A percentile compares a stretch with the other conserved stretches of the same genome.
Conservation (phyloP, 1,284 basidiomycete genomes). For the Irpex sp. region DNA sequence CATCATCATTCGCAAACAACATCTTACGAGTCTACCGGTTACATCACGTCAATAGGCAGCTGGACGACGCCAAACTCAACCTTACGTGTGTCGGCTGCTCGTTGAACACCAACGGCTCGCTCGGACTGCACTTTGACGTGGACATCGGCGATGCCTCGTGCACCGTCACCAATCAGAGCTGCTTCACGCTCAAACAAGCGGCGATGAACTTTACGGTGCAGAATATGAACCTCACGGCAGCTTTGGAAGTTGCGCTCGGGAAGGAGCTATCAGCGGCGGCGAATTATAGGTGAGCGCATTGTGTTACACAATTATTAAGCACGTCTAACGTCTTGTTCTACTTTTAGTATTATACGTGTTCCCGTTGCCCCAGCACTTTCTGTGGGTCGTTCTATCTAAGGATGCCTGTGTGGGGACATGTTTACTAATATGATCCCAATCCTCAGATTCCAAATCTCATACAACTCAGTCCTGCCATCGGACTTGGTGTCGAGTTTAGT, state of each 20-base stretch:
- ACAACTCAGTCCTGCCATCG: constrained; percentile 8
- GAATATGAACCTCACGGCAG: constrained; percentile 5
- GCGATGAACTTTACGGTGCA: constrained; percentile 10
- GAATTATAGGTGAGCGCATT: constrained; percentile 3
- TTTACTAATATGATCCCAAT: not conserved
- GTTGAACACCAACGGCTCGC: constrained; percentile 1
- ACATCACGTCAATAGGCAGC: not conserved
- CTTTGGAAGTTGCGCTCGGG: constrained; percentile 8
- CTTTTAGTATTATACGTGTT: not conserved
- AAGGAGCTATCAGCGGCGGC: not conserved
- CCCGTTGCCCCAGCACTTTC: not conserved
- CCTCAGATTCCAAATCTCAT: constrained; percentile 7
- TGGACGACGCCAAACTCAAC: not conserved
- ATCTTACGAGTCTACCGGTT: not conserved
- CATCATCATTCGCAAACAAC: not conserved
- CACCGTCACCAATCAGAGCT: not conserved
- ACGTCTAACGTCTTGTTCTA: not conserved
- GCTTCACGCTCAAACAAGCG: constrained; percentile 7
- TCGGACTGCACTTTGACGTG: constrained; percentile 6
- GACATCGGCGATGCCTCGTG: constrained; percentile 5
- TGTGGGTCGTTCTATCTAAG: not conserved
- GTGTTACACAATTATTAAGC: not conserved
- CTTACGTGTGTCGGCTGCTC: constrained; percentile 5
- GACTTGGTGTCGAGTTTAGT: constrained; percentile 6
- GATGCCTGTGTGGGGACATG: not conserved